Base-by-base conservation (phyloP, 495 filamentous ascomycete genomes). In the Penicillium egyptiacum region DNA sequence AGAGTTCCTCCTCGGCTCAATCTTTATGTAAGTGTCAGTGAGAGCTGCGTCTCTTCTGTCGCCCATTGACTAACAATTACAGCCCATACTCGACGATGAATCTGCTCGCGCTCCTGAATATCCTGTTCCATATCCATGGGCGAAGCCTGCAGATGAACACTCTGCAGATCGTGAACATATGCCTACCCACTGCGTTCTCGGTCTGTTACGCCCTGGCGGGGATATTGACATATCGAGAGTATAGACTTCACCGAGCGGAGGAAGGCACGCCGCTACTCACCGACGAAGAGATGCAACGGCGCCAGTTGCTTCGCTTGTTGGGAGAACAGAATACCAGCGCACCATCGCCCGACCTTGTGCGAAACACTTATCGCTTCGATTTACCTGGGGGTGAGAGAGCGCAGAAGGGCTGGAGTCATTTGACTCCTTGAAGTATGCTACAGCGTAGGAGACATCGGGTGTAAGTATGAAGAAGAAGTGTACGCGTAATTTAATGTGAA, bases 211-310 rank as follows among this genome's bases (percentile, higher is more conserved):
- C 67, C n/a, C 19, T 70, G 12, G 62, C 64, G 3, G 61, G 68
- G 5, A 52, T 68, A 11, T 58, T 72, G 43, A 56, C 65, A 1
- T 73, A 68, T 31, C 61, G 47, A 9, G 58, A 60, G 49, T 56
- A 58, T 39, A 41, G 28, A 17, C 47, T 20, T 12, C 53, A 55
- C 46, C 61, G 19, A 33, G 58, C 20, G 8, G 55, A 56, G 10
- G 62, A 59, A 31, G 58, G 40, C 17, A 70, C 58, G 3, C 61
- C 59, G 4, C 59, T 72, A 0, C 53, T 75, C 35, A 73, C 64
- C 10, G 68, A 71, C n/a, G 71, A 74, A 25, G 74, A 75, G 47
- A 61, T 70, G 71, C 70, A 72, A 46, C 70, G 74, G 16, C 68
- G 64, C 39, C 70, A 76, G 47, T 51, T 76, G n/a, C 64, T 65